Percentiles rank a stretch among this genome's conserved stretches.
These are phyloP conservation scores for Astrocystis sublimbata DNA, from an alignment of 495 filamentous ascomycete genomes.

Conservation along the genomic window DNA sequence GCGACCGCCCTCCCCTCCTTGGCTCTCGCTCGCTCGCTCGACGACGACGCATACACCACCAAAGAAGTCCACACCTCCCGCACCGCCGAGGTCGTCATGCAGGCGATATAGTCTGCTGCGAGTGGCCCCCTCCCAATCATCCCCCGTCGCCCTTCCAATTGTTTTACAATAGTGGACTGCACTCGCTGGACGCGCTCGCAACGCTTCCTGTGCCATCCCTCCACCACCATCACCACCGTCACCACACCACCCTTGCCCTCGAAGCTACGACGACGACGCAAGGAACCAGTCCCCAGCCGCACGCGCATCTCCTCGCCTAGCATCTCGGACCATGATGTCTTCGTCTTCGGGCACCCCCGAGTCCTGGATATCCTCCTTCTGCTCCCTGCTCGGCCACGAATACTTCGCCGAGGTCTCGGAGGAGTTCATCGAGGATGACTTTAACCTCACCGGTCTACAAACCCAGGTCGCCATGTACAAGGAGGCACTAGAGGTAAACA, in stretches of 20 bases:
- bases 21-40: background rate
- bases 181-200: background rate
- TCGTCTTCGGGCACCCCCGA: slow-evolving; percentile 84
- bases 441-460: slow-evolving; percentile 94
- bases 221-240: background rate
- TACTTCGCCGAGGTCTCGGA: slow-evolving; percentile 99
- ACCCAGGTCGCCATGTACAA: slow-evolving; percentile 98
- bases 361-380: slow-evolving; percentile 97
- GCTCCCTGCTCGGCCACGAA: slow-evolving; percentile 91
- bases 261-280: slow-evolving; percentile 10
- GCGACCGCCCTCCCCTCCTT: too few species aligned
- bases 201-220: background rate
- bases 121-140: background rate
- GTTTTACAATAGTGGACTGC: background rate
- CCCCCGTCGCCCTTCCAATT: slow-evolving; percentile 2
- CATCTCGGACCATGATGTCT: slow-evolving; percentile 54
- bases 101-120: slow-evolving; percentile 15
- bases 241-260: background rate
- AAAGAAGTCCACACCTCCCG: too few species aligned
- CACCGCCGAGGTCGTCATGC: slow-evolving; percentile 13
- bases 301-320: background rate
- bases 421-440: slow-evolving; percentile 99
- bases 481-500: slow-evolving; percentile 68
- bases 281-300: background rate
- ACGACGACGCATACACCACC: background rate